Base-by-base conservation (phyloP, 2,329 filamentous ascomycete species). In the Colletotrichum cuscutae region DNA sequence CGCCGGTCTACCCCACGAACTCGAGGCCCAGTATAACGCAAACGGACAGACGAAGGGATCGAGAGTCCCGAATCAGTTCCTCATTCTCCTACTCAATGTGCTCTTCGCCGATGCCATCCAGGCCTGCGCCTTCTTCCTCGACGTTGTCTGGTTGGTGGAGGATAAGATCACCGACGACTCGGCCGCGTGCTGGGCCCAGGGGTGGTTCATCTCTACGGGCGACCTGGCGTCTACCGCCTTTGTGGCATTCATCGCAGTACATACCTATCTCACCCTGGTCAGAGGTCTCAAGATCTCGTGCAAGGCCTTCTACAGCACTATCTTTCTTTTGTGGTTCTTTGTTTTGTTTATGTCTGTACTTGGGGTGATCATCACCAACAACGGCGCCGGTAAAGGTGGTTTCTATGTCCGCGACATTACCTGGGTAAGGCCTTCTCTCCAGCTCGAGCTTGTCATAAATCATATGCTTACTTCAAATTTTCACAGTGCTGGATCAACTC, bases 401-500 rank as follows among this genome's bases (percentile, higher is more conserved):
- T 73, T 88, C 62, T 91, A 88, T 70, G 87, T 88, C 15, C 82
- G 88, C 59, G 89, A 89, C 22, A 84, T 86, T 8, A 84, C 88
- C 30, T 91, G 89, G 84, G 84, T 85, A 79, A 63, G 81, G 13
- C 6, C 13, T 2, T 80, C 85, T 13, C 89, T 32, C 26, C 22
- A 1, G 3, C 8, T 19, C 32, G 88, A 75, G 83, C 12, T n/a
- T 28, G 5, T 1, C 8, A 5, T 19, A 4, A 9, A 49, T n/a
- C 42, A 8, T 12, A 22, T 15, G 22, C 24, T 53, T 42, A 57
- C 22, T 11, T 24, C 6, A 8, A 8, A 6, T 5, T 4, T 42
- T 42, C 42, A 32, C 69, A 87, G 89, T 92, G 91, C 78, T 93
- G 90, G 90, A 86, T 92, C 26, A 89, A 88, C 72, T 78, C 85